A percentile compares a stretch with the other conserved stretches of the same genome.
phyloP scores from a whole-genome alignment of 1,284 basidiomycete genomes.

The Ganoderma resinaceum region DNA sequence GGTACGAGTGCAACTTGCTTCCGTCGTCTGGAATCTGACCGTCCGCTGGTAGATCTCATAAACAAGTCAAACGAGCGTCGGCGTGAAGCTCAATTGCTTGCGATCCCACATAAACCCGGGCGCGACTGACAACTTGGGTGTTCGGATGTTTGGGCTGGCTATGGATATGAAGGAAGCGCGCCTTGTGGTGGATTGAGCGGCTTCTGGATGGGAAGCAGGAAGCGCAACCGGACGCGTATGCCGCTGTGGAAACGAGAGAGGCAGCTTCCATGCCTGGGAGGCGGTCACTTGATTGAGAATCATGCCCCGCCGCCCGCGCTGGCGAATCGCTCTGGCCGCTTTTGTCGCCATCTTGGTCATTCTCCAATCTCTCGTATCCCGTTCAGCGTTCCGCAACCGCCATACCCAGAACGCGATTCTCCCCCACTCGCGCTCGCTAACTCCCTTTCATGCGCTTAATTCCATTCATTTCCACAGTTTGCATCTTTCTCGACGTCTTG shows the following conservation, averaged over 20 bases:
- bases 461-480: neutral
- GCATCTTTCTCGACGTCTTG: constrained; percentile 5
- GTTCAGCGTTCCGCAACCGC: neutral
- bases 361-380: neutral
- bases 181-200: neutral
- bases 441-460: neutral
- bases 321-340: neutral
- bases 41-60: neutral
- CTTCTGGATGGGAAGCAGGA: neutral
- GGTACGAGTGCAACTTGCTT: neutral
- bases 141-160: neutral
- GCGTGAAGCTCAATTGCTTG: neutral
- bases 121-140: neutral
- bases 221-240: neutral
- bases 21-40: neutral
- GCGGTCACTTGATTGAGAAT: constrained; percentile 6
- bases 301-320: neutral
- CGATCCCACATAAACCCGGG: neutral
- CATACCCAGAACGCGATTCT: neutral
- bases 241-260: neutral
- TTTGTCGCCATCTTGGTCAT: neutral
- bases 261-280: constrained; percentile 5
- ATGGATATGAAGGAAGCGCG: neutral
- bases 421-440: neutral
- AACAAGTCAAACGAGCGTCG: neutral